Percentiles rank a stretch among this genome's conserved stretches.
These are phyloP conservation scores for Lathyrus aphaca DNA, from an alignment of 306 rosid genomes.

Conservation along the genomic window DNA sequence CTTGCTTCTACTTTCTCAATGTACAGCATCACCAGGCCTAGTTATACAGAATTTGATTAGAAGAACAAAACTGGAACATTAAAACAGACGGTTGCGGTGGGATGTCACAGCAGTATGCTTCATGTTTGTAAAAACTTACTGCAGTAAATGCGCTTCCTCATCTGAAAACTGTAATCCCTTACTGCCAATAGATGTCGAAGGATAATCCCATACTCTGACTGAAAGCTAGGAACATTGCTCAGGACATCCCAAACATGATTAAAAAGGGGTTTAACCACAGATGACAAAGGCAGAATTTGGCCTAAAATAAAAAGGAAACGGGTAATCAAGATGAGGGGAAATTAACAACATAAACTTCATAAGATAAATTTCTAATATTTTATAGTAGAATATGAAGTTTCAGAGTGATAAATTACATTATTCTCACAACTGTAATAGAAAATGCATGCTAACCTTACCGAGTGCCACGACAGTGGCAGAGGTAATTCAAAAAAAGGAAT, in stretches of 20 bases:
- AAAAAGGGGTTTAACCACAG: slow-evolving; percentile 69
- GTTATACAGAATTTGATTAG: slow-evolving; percentile 39
- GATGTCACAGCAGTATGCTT: slow-evolving; percentile 30
- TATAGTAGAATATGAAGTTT: neutral
- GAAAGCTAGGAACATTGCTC: slow-evolving; percentile 76
- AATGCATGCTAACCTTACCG: neutral
- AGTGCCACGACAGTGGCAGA: slow-evolving; percentile 5
- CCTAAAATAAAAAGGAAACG: slow-evolving; percentile 50
- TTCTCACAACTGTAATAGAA: slow-evolving; percentile 21
- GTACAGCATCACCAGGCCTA: slow-evolving; percentile 69
- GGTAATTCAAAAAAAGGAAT: neutral
- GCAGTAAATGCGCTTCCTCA: slow-evolving; percentile 73
- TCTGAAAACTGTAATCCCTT: slow-evolving; percentile 79
- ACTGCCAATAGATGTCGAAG: slow-evolving; percentile 76
- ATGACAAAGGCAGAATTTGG: slow-evolving; percentile 57
- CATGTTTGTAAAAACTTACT: slow-evolving; percentile 54
- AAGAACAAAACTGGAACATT: slow-evolving; percentile 16
- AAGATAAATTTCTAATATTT: slow-evolving; percentile 9
- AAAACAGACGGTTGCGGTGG: slow-evolving; percentile 31
- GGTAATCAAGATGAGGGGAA: slow-evolving; percentile 1
- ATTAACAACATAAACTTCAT: slow-evolving; percentile 17
- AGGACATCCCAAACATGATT: slow-evolving; percentile 80
- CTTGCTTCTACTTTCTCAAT: slow-evolving; percentile 67
- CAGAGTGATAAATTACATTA: slow-evolving; percentile 12
- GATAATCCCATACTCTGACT: slow-evolving; percentile 77